phyloP scores from a whole-genome alignment of 1,139 yeast genomes.

The Yamadazyma trypodendri region DNA sequence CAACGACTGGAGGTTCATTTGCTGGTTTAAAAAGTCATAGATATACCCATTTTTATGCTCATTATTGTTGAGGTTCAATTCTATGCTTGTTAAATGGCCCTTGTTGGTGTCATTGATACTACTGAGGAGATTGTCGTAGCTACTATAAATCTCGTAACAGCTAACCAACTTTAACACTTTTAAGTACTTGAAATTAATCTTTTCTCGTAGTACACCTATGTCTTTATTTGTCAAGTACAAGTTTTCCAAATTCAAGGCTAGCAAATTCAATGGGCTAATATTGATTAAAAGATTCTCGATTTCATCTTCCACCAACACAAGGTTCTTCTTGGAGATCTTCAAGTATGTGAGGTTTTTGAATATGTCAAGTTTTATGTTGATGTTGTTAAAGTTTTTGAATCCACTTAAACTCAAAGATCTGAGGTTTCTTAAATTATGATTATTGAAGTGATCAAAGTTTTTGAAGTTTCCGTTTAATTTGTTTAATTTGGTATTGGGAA shows the following conservation, averaged over 20 bases:
- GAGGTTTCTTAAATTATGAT: slow-evolving; percentile 11
- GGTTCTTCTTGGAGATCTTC: slow-evolving; percentile 18
- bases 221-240: slow-evolving; percentile 17
- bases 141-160: slow-evolving; percentile 17
- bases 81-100: slow-evolving; percentile 14
- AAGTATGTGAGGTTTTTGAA: slow-evolving; percentile 18
- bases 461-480: slow-evolving; percentile 22
- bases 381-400: slow-evolving; percentile 16
- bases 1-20: slow-evolving; percentile 12
- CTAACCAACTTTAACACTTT: slow-evolving; percentile 22
- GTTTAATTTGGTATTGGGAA: slow-evolving; percentile 15
- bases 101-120: slow-evolving; percentile 14
- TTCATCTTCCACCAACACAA: slow-evolving; percentile 16
- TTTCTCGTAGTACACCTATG: slow-evolving; percentile 11
- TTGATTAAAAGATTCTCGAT: slow-evolving; percentile 15
- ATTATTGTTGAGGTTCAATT: slow-evolving; percentile 20
- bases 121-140: slow-evolving; percentile 2
- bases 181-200: slow-evolving; percentile 14
- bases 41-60: slow-evolving; percentile 17
- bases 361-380: slow-evolving; percentile 14
- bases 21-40: slow-evolving; percentile 11
- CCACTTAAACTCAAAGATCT: slow-evolving; percentile 20
- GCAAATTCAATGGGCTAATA: slow-evolving; percentile 10
- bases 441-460: slow-evolving; percentile 14
- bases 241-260: slow-evolving; percentile 18